A percentile compares a stretch with the other conserved stretches of the same genome.
Evolutionary conservation across 2,329 filamentous ascomycete species (phyloP).

Genomic region (Penicillium paneum): DNA sequence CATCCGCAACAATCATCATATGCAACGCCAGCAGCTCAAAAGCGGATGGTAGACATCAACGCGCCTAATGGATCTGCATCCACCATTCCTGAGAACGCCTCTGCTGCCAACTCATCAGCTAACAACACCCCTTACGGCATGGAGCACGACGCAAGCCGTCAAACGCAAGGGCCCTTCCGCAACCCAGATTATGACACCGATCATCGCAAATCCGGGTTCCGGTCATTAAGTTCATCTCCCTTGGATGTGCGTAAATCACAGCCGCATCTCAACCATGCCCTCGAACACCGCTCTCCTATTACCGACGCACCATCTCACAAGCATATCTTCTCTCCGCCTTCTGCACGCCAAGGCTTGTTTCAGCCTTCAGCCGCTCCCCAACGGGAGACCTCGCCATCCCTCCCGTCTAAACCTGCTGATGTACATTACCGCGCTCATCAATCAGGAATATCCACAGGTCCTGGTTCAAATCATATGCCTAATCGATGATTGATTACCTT

Average conservation of each 20-base stretch:
- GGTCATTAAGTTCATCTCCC: conserved; percentile 40
- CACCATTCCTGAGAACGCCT: conserved; percentile 45
- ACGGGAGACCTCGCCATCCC: conserved; percentile 31
- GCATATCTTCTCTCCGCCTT: conserved; percentile 34
- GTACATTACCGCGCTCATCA: conserved; percentile 30
- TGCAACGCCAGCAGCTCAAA: conserved; percentile 45
- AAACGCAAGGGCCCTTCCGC: conserved; percentile 24
- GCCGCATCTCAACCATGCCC: conserved; percentile 22
- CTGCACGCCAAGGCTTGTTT: conserved; percentile 36
- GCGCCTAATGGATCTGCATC: conserved; percentile 47
- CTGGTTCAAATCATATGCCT: conserved; percentile 33
- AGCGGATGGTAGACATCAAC: conserved; percentile 42
- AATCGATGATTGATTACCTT: conserved; percentile 25
- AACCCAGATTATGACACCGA: conserved; percentile 36
- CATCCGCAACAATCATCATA: conserved; percentile 36
- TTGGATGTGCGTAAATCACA: conserved; percentile 41
- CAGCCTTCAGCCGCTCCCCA: conserved; percentile 27
- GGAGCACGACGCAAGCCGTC: conserved; percentile 33
- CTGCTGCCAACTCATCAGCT: conserved; percentile 42
- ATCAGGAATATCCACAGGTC: conserved; percentile 27
- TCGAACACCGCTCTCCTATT: conserved; percentile 29
- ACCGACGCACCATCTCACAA: conserved; percentile 22
- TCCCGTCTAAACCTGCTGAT: conserved; percentile 31
- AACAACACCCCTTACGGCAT: conserved; percentile 44
- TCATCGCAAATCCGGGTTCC: conserved; percentile 32